Percentiles rank a stretch among this genome's conserved stretches.
Conservation (phyloP, 2,329 filamentous ascomycete genomes). For the Proliferodiscus dingleyae region DNA sequence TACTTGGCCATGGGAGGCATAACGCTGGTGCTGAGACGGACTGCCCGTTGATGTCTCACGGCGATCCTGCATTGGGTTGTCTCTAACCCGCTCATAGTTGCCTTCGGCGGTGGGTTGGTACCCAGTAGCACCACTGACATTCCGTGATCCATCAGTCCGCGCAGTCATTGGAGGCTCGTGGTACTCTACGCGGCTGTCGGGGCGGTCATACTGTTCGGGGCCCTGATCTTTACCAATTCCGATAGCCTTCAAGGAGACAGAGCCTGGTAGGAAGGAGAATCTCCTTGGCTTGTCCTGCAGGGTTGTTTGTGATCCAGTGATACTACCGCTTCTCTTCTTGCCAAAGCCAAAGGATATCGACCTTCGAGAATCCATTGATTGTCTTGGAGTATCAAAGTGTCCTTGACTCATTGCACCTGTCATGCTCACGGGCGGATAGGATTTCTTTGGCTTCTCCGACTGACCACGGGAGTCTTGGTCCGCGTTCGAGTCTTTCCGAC, state of each 20-base stretch:
- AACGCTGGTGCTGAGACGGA: slow-evolving; percentile 36
- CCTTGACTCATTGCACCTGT: slow-evolving; percentile 51
- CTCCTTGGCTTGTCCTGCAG: slow-evolving; percentile 56
- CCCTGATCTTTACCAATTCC: slow-evolving; percentile 49
- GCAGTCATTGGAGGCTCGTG: slow-evolving; percentile 20
- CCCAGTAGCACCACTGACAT: slow-evolving; percentile 21
- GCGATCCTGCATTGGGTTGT: slow-evolving; percentile 34
- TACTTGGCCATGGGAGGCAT: slow-evolving; percentile 20
- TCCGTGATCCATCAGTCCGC: slow-evolving; percentile 15
- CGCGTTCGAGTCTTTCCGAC: slow-evolving; percentile 25
- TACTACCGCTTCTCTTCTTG: slow-evolving; percentile 67
- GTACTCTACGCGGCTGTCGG: slow-evolving; percentile 22
- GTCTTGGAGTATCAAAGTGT: slow-evolving; percentile 36
- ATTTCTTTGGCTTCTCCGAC: slow-evolving; percentile 61
- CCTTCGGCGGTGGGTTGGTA: slow-evolving; percentile 22
- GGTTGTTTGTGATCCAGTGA: slow-evolving; percentile 48
- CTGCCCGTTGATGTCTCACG: slow-evolving; percentile 35
- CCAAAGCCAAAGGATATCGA: slow-evolving; percentile 66
- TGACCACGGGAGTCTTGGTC: slow-evolving; percentile 40
- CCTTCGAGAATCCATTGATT: slow-evolving; percentile 68
- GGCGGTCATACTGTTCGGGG: slow-evolving; percentile 21
- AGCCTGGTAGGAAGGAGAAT: slow-evolving; percentile 65
- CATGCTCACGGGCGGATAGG: slow-evolving; percentile 85
- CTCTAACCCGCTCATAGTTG: slow-evolving; percentile 25
- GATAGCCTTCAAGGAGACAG: slow-evolving; percentile 61